Evolutionary conservation across 1,139 yeast genomes (phyloP).

Genomic region (Taiozyma onychis): DNA sequence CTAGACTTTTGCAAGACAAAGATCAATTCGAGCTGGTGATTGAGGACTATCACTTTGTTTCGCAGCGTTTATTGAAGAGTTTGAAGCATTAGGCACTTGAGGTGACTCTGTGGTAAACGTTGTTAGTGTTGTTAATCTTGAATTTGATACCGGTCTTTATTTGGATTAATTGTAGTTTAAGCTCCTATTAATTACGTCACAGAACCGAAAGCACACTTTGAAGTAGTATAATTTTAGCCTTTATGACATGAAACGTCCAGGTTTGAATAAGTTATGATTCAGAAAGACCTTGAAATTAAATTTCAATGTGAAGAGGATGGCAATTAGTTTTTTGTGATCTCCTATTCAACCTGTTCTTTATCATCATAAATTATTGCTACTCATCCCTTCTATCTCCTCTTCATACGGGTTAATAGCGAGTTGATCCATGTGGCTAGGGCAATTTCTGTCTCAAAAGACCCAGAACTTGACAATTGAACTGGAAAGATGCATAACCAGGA

Average conservation of each 20-base stretch:
- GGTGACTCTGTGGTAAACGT: too few relatives aligned
- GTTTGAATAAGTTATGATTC: too few relatives aligned
- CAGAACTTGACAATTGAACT: neutral
- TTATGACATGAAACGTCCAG: too few relatives aligned
- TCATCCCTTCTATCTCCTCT: neutral
- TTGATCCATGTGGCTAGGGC: neutral
- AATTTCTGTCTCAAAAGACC: neutral
- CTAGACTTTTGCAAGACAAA: constrained; percentile 27
- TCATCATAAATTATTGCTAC: neutral
- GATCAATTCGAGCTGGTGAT: constrained; percentile 31
- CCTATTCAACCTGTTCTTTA: too few relatives aligned
- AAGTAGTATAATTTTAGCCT: too few relatives aligned
- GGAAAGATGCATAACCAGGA: neutral
- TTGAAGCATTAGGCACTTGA: constrained; percentile 22
- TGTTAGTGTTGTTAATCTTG: too few relatives aligned
- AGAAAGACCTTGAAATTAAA: too few relatives aligned
- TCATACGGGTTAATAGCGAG: neutral
- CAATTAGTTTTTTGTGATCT: too few relatives aligned
- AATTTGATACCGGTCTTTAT: too few relatives aligned
- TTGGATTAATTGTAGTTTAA: too few relatives aligned
- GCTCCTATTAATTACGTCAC: too few relatives aligned
- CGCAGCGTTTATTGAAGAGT: constrained; percentile 2
- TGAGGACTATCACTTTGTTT: constrained; percentile 29
- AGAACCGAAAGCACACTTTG: too few relatives aligned
- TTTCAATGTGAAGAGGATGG: neutral